Conservation (phyloP, 2,329 filamentous ascomycete genomes). For the Scedosporium aurantiacum region DNA sequence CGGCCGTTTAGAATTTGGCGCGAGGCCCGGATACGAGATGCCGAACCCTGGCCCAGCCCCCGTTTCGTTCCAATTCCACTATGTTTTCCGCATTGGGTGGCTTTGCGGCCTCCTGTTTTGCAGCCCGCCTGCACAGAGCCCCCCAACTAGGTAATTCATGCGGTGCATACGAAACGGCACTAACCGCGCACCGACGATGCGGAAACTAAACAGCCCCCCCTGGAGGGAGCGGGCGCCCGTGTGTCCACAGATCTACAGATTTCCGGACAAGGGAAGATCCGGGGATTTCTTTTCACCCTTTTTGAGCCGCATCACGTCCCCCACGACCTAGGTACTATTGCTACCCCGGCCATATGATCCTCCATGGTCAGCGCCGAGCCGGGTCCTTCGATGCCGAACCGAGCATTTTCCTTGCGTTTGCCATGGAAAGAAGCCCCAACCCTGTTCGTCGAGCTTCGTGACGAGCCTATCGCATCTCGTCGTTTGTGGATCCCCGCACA, state of each 20-base stretch:
- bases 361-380: neutral
- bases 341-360: neutral
- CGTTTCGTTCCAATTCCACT: neutral
- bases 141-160: neutral
- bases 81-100: neutral
- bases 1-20: neutral
- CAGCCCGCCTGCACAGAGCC: neutral
- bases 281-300: neutral
- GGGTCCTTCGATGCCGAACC: neutral
- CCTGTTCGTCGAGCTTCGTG: neutral
- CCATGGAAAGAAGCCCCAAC: neutral
- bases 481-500: neutral
- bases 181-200: neutral
- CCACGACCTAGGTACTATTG: neutral
- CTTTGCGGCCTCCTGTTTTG: neutral
- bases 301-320: neutral
- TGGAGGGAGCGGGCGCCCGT: neutral
- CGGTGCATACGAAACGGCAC: neutral
- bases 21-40: neutral
- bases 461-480: conserved; percentile 3
- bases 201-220: neutral
- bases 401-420: neutral
- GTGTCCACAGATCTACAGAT: neutral
- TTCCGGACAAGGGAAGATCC: neutral
- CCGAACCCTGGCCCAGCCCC: neutral